phyloP scores from a whole-genome alignment of 768 basidiomycete genomes.

The Mrakia gelida region DNA sequence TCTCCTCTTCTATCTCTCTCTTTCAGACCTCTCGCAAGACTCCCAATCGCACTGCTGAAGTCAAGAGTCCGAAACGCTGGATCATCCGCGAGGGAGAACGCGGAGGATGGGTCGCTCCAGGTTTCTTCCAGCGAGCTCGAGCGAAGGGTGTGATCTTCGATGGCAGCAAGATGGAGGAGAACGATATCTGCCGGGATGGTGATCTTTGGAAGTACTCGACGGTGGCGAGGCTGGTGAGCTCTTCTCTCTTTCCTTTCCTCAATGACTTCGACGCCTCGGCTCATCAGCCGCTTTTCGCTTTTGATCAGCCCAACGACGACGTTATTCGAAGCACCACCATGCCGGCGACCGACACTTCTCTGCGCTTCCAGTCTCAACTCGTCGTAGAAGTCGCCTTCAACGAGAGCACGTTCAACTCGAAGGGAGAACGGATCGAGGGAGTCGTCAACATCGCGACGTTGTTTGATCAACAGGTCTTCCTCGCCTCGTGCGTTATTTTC shows the following conservation, averaged over 20 bases:
- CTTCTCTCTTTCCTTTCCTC: too few relatives aligned
- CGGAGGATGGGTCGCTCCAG: not conserved
- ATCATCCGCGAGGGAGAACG: slow-evolving; percentile 2
- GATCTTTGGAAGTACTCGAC: slow-evolving; percentile 4
- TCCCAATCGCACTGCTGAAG: not conserved
- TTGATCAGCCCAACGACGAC: slow-evolving; percentile 2
- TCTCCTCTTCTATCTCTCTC: not conserved
- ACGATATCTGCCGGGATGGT: not conserved
- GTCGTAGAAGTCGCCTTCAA: slow-evolving; percentile 9
- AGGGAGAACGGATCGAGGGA: not conserved
- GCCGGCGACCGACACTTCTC: not conserved
- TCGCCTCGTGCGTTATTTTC: slow-evolving; percentile 5
- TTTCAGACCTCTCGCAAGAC: not conserved
- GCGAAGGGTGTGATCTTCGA: not conserved
- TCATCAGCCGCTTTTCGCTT: not conserved
- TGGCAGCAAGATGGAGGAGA: not conserved
- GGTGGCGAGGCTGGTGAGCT: slow-evolving; percentile 3
- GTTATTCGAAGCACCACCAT: not conserved
- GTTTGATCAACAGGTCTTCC: not conserved
- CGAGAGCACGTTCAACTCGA: not conserved
- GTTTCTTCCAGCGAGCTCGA: not conserved
- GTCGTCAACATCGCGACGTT: slow-evolving; percentile 6
- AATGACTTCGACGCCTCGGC: not conserved
- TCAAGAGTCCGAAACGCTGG: not conserved
- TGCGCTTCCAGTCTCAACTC: not conserved